Percentiles rank a stretch among this genome's conserved stretches.
Conservation (phyloP, 2,329 filamentous ascomycete species). For the Ambrosiella cleistominuta region DNA sequence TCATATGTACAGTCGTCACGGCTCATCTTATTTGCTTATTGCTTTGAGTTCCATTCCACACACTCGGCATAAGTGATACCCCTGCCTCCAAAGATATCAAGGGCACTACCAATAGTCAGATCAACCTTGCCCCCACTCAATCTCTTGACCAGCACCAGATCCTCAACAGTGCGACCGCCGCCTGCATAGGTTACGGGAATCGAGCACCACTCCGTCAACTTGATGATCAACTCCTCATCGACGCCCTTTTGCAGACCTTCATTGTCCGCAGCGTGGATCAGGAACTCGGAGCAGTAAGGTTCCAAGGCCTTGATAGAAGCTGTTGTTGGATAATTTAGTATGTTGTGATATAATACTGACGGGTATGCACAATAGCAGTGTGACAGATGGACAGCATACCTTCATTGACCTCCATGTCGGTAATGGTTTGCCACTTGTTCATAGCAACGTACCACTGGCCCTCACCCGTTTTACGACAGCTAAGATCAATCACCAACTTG, state of each 20-base stretch:
- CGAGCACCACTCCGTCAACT: constrained; percentile 66
- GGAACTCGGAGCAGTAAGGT: constrained; percentile 87
- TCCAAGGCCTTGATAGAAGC: constrained; percentile 67
- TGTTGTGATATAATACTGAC: background rate
- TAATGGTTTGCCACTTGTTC: constrained; percentile 98
- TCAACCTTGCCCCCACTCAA: constrained; percentile 72
- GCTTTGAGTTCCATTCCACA: constrained; percentile 61
- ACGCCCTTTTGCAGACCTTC: constrained; percentile 86
- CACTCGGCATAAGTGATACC: constrained; percentile 81
- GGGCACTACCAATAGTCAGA: constrained; percentile 84
- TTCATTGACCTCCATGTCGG: constrained; percentile 82
- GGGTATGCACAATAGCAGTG: background rate
- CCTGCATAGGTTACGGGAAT: constrained; percentile 95
- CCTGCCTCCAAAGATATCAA: constrained; percentile 86
- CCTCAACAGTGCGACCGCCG: constrained; percentile 66
- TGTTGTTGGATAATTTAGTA: constrained; percentile 20
- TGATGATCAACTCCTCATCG: constrained; percentile 64
- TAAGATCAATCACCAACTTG: constrained; percentile 87
- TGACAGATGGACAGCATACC: constrained; percentile 33
- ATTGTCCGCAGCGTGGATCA: constrained; percentile 93
- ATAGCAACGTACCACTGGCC: constrained; percentile 90
- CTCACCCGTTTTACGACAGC: constrained; percentile 57
- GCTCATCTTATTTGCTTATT: constrained; percentile 7
- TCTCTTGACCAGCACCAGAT: constrained; percentile 64
- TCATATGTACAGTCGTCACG: background rate